These are phyloP conservation scores for Clarireedia paspali DNA, from an alignment of 2,329 filamentous ascomycete species.

Conservation along the genomic window DNA sequence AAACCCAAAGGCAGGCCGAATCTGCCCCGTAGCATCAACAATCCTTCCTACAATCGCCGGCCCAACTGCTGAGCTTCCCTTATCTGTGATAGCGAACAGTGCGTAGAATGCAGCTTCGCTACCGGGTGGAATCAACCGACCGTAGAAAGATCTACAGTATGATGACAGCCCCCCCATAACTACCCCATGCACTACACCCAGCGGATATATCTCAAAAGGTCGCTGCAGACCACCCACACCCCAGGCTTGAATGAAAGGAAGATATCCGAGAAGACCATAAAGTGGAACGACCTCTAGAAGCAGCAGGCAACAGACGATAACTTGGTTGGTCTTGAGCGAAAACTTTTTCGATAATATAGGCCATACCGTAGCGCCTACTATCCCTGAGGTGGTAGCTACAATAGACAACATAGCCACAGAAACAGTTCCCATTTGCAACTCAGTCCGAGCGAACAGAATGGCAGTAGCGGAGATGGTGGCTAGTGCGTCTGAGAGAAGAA, in stretches of 20 bases:
- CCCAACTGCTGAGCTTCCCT: slow-evolving; percentile 88
- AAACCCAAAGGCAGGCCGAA: slow-evolving; percentile 87
- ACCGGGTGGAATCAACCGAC: slow-evolving; percentile 87
- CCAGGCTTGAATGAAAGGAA: slow-evolving; percentile 67
- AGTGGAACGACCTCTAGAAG: slow-evolving; percentile 89
- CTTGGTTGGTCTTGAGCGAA: slow-evolving; percentile 69
- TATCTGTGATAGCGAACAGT: slow-evolving; percentile 62
- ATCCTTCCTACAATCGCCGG: slow-evolving; percentile 90
- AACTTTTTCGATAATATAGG: slow-evolving; percentile 65
- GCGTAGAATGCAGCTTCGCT: slow-evolving; percentile 96
- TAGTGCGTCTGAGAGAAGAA: slow-evolving; percentile 86
- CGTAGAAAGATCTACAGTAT: slow-evolving; percentile 88
- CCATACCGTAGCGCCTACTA: slow-evolving; percentile 87
- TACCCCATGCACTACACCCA: slow-evolving; percentile 86
- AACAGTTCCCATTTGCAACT: slow-evolving; percentile 81
- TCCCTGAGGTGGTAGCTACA: slow-evolving; percentile 76
- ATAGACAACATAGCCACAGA: slow-evolving; percentile 89
- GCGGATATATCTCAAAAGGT: slow-evolving; percentile 92
- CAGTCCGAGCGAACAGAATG: slow-evolving; percentile 91
- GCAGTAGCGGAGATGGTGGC: slow-evolving; percentile 93
- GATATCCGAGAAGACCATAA: slow-evolving; percentile 82
- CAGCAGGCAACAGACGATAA: slow-evolving; percentile 83
- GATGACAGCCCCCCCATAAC: slow-evolving; percentile 88
- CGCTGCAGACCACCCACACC: slow-evolving; percentile 83
- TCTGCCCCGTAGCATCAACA: slow-evolving; percentile 75